These are phyloP conservation scores for Oryza glaberrima DNA, from an alignment of 176 grass and related monocot species.

Conservation along the genomic window DNA sequence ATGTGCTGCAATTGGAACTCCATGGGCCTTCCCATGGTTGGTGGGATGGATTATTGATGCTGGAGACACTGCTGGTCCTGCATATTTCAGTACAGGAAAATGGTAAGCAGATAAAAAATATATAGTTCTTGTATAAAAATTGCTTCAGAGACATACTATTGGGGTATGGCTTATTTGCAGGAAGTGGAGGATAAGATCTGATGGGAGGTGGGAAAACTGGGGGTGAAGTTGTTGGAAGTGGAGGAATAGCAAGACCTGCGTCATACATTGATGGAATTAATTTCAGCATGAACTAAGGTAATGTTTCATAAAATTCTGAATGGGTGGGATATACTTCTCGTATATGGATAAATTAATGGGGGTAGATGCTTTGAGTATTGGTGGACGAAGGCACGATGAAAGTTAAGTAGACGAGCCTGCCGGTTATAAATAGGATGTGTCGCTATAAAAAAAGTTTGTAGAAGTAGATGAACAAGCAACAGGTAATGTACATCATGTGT, in stretches of 20 bases:
- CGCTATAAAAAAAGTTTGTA: conserved; percentile 3
- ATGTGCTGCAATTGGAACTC: conserved; percentile 53
- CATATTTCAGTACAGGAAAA: conserved; percentile 28
- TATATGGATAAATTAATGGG: conserved; percentile 23
- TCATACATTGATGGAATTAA: conserved; percentile 13
- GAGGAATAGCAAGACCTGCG: conserved; percentile 18
- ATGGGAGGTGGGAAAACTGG: not conserved
- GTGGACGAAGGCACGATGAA: conserved; percentile 13
- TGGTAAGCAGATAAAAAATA: conserved; percentile 12
- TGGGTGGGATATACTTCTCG: conserved; percentile 16
- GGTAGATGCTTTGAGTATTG: conserved; percentile 35
- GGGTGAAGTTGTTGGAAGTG: conserved; percentile 14
- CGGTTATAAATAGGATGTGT: conserved; percentile 12
- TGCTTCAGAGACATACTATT: conserved; percentile 23
- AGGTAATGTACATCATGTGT: conserved; percentile 38
- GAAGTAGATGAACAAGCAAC: conserved; percentile 33
- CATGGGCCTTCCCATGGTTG: conserved; percentile 43
- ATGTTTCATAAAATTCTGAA: conserved; percentile 33
- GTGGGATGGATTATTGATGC: conserved; percentile 32
- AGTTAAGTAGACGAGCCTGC: conserved; percentile 7
- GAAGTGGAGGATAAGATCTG: conserved; percentile 19
- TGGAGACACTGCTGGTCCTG: conserved; percentile 47
- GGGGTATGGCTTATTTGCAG: conserved; percentile 23
- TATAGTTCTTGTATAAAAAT: not conserved
- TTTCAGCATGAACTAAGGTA: not conserved